Evolutionary conservation across 1,284 basidiomycete genomes (phyloP), one percentile per base, ranked within the genome.

Genomic region (Ustilago trichophora): DNA sequence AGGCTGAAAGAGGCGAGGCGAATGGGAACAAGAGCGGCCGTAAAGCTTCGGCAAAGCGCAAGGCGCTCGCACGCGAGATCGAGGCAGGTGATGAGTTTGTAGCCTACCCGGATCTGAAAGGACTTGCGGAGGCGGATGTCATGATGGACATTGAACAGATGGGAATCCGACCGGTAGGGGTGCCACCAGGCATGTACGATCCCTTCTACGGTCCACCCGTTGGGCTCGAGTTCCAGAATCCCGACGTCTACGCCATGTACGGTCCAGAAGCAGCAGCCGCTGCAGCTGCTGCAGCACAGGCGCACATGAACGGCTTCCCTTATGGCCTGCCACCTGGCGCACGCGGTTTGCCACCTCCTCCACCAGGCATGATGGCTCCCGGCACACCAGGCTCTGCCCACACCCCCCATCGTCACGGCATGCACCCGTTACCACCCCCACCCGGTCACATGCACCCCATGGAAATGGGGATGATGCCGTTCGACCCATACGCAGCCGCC

Each of bases 81-180:
- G 62, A 66, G 11, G 50, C 53, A 6, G 54, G 53, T 10, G 58
- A 66, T 50, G 60, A 68, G 50, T 75, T 52, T 42, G 63, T 80
- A 7, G 78, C 78, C 13, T 78, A 76, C 19, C 78, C 78, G 2
- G 78, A 79, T 44, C 59, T 80, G 51, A 71, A 76, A 16, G 75
- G 77, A 0, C 68, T 77, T 16, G 65, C 74, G 1, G 75, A 78
- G 33, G 53, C 66, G 13, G 78, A 78, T 35, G 59, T 67, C 16
- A 77, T 76, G 73, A 62, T 69, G 59, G 78, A 80, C 35, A 68
- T 80, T 34, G 78, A 80, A 34, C 72, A 72, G 38, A 80, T 79
- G 77, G 78, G 78, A 5, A 67, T 78, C 12, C 68, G 72, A n/a
- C 68, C 62, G 7, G 58, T 33, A 0, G 52, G 55, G 21, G 51